Conservation (phyloP, 495 filamentous ascomycete species). For the Talaromyces thailandensis region DNA sequence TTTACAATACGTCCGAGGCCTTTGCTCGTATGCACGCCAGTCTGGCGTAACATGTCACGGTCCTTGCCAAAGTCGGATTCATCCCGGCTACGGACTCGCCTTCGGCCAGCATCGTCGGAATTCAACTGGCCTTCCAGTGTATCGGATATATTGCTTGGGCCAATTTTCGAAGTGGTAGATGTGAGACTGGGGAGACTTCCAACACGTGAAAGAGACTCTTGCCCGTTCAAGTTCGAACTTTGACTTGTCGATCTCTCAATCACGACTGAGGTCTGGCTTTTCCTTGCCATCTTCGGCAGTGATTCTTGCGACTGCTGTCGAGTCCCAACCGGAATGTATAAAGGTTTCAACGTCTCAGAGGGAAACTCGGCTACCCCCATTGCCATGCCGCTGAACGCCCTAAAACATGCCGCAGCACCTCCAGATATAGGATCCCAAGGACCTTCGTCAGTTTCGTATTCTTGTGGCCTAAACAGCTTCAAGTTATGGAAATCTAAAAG, state of each 20-base stretch:
- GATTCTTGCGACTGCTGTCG: not conserved
- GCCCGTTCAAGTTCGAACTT: not conserved
- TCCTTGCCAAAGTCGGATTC: not conserved
- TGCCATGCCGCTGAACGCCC: not conserved
- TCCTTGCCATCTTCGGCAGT: not conserved
- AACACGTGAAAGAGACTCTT: not conserved
- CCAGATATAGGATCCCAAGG: not conserved
- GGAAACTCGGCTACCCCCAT: not conserved
- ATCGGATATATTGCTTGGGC: not conserved
- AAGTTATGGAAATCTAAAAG: conserved; percentile 43
- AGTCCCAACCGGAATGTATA: not conserved
- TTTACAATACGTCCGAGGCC: conserved; percentile 28
- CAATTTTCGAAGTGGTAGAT: not conserved
- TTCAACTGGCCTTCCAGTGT: not conserved
- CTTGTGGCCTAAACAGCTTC: not conserved
- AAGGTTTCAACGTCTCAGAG: not conserved
- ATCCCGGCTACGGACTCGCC: not conserved
- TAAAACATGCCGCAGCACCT: not conserved
- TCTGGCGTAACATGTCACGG: not conserved
- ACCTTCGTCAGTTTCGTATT: conserved; percentile 8
- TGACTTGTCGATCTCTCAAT: not conserved
- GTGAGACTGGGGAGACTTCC: not conserved
- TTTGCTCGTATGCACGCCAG: not conserved
- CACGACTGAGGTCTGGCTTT: not conserved
- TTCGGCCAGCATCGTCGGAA: not conserved